A percentile compares a stretch with the other conserved stretches of the same genome.
Evolutionary conservation across 176 grass and related monocot species (phyloP).

Genomic region (Paspalum notatum): DNA sequence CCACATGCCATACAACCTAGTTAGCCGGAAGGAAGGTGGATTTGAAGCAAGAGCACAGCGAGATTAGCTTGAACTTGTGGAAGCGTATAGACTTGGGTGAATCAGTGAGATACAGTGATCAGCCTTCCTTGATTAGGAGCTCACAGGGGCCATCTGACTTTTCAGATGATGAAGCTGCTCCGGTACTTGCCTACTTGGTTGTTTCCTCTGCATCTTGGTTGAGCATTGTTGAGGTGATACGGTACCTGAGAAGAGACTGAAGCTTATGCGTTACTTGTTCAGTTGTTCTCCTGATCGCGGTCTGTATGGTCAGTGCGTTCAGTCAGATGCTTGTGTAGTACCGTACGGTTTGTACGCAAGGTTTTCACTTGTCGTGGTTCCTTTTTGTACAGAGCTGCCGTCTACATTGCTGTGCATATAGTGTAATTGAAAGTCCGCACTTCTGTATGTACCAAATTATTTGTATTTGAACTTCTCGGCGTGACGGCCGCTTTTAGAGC

Average conservation of each 20-base stretch:
- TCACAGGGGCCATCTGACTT: slow-evolving; percentile 32
- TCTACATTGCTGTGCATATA: slow-evolving; percentile 51
- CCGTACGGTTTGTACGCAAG: slow-evolving; percentile 1
- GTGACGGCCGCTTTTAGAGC: not conserved
- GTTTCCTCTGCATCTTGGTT: not conserved
- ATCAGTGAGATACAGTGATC: slow-evolving; percentile 12
- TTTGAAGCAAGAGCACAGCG: slow-evolving; percentile 66
- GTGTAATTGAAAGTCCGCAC: slow-evolving; percentile 37
- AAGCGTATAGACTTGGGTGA: slow-evolving; percentile 38
- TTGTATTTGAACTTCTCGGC: slow-evolving; percentile 38
- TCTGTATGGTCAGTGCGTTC: not conserved
- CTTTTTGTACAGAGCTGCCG: slow-evolving; percentile 41
- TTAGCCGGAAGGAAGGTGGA: slow-evolving; percentile 69
- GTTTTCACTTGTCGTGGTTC: not conserved
- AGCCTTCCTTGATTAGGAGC: slow-evolving; percentile 25
- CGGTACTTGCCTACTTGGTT: not conserved
- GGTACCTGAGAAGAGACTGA: not conserved
- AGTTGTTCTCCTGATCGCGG: not conserved
- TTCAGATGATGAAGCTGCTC: slow-evolving; percentile 21
- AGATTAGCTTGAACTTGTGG: slow-evolving; percentile 42
- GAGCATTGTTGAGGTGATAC: not conserved
- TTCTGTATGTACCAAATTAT: slow-evolving; percentile 50
- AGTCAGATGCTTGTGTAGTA: slow-evolving; percentile 1
- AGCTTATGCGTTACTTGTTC: not conserved
- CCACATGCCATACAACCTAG: slow-evolving; percentile 68